Evolutionary conservation across 2,329 filamentous ascomycete species (phyloP).

Genomic region (Monosporascus cannonballus): DNA sequence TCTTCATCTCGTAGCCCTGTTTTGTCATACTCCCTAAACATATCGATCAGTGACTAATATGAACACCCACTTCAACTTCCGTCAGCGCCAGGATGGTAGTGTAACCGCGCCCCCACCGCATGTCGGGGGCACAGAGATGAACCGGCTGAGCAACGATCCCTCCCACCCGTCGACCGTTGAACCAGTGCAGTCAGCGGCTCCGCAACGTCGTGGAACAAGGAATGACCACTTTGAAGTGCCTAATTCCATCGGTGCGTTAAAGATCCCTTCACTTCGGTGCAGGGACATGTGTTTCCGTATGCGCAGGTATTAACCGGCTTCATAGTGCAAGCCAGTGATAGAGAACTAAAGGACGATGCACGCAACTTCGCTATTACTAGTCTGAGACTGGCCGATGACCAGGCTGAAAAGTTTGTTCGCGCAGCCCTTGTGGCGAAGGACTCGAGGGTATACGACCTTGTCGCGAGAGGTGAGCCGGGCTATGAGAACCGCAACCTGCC

Average conservation of each 20-base stretch:
- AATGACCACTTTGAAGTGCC: not conserved
- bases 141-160: not conserved
- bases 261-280: not conserved
- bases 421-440: conserved; percentile 32
- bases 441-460: conserved; percentile 28
- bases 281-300: not conserved
- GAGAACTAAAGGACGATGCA: not conserved
- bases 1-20: not conserved
- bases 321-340: not conserved
- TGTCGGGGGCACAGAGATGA: not conserved
- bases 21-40: not conserved
- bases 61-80: not conserved
- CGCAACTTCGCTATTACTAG: not conserved
- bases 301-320: not conserved
- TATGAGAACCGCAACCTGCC: conserved; percentile 15
- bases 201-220: not conserved
- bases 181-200: not conserved
- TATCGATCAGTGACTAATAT: not conserved
- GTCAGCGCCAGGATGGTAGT: not conserved
- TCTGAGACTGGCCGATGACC: not conserved
- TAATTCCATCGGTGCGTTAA: not conserved
- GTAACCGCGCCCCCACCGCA: not conserved
- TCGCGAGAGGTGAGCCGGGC: conserved; percentile 18
- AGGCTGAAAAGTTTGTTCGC: not conserved
- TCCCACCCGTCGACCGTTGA: not conserved